These are phyloP conservation scores for Solanum tarapatanum DNA, from an alignment of 257 asterid species.

Conservation along the genomic window DNA sequence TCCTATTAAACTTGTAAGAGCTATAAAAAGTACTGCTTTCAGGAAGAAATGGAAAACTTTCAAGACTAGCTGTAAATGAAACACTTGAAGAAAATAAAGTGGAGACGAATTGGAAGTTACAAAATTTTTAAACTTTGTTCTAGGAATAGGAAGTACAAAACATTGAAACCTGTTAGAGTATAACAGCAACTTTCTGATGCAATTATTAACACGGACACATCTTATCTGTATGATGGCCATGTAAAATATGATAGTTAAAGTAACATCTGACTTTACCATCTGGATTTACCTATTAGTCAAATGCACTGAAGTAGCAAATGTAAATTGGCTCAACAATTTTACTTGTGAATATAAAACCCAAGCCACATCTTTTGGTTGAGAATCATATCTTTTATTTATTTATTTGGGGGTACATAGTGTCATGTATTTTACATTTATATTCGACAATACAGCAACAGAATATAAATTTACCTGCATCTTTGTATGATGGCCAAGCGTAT, in stretches of 20 bases:
- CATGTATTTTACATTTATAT: background rate
- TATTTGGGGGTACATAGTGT: background rate
- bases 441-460: background rate
- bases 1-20: background rate
- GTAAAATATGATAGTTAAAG: background rate
- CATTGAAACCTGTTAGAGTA: background rate
- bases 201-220: background rate
- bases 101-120: background rate
- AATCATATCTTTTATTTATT: background rate
- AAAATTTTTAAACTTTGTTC: background rate
- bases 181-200: background rate
- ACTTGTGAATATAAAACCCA: background rate
- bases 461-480: constrained; percentile 56
- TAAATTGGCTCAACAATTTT: background rate
- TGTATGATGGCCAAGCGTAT: constrained; percentile 82
- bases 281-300: background rate
- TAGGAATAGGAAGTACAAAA: background rate
- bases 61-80: background rate
- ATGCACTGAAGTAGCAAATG: background rate
- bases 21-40: background rate
- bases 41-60: background rate
- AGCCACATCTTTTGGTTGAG: background rate
- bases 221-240: background rate
- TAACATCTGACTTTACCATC: background rate
- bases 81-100: background rate